These are phyloP conservation scores for Sarocladiaceae sp. DNA, from an alignment of 2,329 filamentous ascomycete species.

Conservation along the genomic window DNA sequence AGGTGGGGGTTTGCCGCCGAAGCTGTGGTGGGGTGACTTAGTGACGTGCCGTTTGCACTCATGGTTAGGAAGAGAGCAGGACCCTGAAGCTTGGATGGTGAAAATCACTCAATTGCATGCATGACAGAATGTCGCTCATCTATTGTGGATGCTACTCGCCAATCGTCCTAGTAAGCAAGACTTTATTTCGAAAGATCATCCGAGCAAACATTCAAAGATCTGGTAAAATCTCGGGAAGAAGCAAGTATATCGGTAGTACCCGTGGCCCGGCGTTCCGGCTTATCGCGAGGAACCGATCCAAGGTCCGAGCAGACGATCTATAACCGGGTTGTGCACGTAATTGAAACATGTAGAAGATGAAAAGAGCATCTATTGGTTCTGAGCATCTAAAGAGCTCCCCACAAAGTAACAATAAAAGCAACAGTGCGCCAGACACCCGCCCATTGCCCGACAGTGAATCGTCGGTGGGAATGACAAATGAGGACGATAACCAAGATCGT, in stretches of 20 bases:
- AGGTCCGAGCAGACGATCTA: not conserved
- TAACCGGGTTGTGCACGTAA: not conserved
- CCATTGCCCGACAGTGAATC: not conserved
- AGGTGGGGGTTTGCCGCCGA: constrained; percentile 5
- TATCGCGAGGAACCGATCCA: constrained; percentile 2
- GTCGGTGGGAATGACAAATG: not conserved
- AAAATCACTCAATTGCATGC: constrained; percentile 7
- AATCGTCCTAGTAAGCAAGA: not conserved
- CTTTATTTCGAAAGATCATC: not conserved
- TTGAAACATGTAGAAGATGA: not conserved
- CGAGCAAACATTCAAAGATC: not conserved
- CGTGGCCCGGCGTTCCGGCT: constrained; percentile 1
- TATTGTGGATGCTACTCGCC: not conserved
- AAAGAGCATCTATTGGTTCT: not conserved
- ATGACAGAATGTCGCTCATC: constrained; percentile 1
- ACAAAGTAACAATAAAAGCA: not conserved
- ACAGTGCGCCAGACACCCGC: not conserved
- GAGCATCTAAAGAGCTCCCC: too few species aligned
- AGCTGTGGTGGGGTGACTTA: constrained; percentile 1
- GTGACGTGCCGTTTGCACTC: constrained; percentile 1
- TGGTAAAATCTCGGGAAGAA: too few species aligned
- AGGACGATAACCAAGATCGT: not conserved
- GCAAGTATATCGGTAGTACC: not conserved
- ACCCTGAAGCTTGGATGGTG: not conserved
- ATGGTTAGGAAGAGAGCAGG: too few species aligned